Conservation (phyloP, 257 asterid species). For the Linaria vulgaris region DNA sequence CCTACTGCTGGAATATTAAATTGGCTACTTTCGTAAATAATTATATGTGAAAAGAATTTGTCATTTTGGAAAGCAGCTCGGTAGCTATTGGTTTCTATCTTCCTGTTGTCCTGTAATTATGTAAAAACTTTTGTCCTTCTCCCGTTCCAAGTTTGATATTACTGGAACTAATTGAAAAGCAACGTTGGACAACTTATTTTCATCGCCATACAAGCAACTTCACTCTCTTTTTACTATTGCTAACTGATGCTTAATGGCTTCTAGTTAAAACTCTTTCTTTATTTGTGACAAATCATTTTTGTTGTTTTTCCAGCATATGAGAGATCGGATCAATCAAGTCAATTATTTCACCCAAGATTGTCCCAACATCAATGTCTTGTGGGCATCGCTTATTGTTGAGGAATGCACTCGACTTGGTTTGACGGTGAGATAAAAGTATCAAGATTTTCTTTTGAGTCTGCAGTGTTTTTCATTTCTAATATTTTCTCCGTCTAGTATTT, state of each 20-base stretch:
- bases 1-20: background rate
- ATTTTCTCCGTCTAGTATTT: constrained; percentile 71
- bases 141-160: no score
- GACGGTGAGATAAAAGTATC: constrained; percentile 61
- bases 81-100: background rate
- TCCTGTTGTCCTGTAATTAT: background rate
- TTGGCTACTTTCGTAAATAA: background rate
- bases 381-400: constrained; percentile 94
- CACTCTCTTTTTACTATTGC: constrained; percentile 9
- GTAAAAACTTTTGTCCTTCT: background rate
- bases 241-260: constrained; percentile 3
- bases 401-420: constrained; percentile 95
- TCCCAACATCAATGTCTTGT: constrained; percentile 76
- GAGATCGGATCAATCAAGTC: constrained; percentile 32
- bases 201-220: background rate
- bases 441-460: constrained; percentile 14
- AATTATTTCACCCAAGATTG: constrained; percentile 41
- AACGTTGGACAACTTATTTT: constrained; percentile 8
- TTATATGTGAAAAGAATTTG: no score
- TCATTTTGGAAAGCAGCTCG: no score
- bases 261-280: constrained; percentile 14
- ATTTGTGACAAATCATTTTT: constrained; percentile 13
- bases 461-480: constrained; percentile 2
- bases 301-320: constrained; percentile 48
- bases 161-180: background rate